phyloP scores from a whole-genome alignment of 805 yeast species.

The Candida pseudoglaebosa region DNA sequence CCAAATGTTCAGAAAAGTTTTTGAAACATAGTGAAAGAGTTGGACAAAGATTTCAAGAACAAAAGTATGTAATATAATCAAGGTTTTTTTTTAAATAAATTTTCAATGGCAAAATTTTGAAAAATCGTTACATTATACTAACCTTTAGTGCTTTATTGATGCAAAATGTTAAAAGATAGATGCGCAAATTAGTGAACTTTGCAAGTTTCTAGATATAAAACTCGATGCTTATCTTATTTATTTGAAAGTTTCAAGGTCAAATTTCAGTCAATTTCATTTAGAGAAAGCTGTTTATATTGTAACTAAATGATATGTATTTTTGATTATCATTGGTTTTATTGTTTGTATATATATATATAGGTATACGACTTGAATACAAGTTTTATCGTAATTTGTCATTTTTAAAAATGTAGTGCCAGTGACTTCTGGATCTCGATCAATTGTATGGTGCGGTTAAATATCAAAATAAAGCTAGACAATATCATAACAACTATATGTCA shows the following conservation, averaged over 20 bases:
- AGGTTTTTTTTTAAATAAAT: no score
- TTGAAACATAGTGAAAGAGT: slow-evolving; percentile 97
- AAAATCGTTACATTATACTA: slow-evolving; percentile 18
- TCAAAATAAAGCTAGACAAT: no score
- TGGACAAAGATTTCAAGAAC: slow-evolving; percentile 98
- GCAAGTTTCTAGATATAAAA: no score
- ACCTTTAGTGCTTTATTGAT: slow-evolving; percentile 56
- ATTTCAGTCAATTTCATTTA: no score
- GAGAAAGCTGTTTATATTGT: no score
- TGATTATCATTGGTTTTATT: neutral
- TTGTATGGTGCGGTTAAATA: no score
- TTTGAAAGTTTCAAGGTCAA: no score
- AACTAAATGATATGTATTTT: neutral
- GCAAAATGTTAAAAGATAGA: slow-evolving; percentile 42
- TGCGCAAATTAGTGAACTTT: no score
- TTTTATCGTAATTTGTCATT: no score
- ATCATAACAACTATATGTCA: neutral
- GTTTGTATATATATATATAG: slow-evolving; percentile 1
- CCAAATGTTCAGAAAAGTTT: slow-evolving; percentile 95
- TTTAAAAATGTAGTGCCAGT: no score
- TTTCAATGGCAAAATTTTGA: neutral
- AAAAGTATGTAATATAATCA: slow-evolving; percentile 48
- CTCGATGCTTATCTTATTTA: no score
- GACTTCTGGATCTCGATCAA: no score
- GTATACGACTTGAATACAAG: neutral